Conservation (phyloP, 2,329 filamentous ascomycete genomes). For the Cercospora sesami region DNA sequence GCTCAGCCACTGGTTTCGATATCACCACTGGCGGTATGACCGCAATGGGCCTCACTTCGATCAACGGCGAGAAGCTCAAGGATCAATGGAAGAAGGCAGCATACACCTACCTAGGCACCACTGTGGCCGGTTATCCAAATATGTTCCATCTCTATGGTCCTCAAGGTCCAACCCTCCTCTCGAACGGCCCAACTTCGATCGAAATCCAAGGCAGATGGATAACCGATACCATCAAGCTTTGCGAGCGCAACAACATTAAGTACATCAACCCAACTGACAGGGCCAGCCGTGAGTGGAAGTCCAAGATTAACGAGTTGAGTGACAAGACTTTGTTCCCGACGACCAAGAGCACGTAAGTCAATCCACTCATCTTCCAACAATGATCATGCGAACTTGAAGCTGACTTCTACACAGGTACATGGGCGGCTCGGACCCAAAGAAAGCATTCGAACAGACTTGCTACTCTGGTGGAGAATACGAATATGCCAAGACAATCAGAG, state of each 20-base stretch:
- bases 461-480: slow-evolving; percentile 35
- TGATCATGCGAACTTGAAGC: background rate
- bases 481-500: slow-evolving; percentile 34
- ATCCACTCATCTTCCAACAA: background rate
- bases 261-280: slow-evolving; percentile 37
- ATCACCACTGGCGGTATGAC: slow-evolving; percentile 46
- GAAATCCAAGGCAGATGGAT: slow-evolving; percentile 46
- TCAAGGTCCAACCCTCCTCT: slow-evolving; percentile 46
- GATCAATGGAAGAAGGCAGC: slow-evolving; percentile 46
- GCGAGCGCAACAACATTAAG: slow-evolving; percentile 31
- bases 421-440: slow-evolving; percentile 27
- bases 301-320: slow-evolving; percentile 33
- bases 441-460: slow-evolving; percentile 35
- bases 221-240: slow-evolving; percentile 32
- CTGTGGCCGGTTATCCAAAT: slow-evolving; percentile 41
- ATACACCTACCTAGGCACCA: slow-evolving; percentile 48
- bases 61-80: slow-evolving; percentile 29
- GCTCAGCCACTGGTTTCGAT: slow-evolving; percentile 51
- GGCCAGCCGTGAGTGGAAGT: slow-evolving; percentile 36
- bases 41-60: slow-evolving; percentile 44
- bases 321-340: slow-evolving; percentile 35
- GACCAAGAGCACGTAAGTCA: slow-evolving; percentile 33
- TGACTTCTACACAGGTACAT: slow-evolving; percentile 18
- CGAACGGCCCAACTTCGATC: slow-evolving; percentile 45
- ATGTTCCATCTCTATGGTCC: slow-evolving; percentile 41